A percentile compares a stretch with the other conserved stretches of the same genome.
phyloP scores from a whole-genome alignment of 2,329 filamentous ascomycete species.

The Fusarium denticulatum region DNA sequence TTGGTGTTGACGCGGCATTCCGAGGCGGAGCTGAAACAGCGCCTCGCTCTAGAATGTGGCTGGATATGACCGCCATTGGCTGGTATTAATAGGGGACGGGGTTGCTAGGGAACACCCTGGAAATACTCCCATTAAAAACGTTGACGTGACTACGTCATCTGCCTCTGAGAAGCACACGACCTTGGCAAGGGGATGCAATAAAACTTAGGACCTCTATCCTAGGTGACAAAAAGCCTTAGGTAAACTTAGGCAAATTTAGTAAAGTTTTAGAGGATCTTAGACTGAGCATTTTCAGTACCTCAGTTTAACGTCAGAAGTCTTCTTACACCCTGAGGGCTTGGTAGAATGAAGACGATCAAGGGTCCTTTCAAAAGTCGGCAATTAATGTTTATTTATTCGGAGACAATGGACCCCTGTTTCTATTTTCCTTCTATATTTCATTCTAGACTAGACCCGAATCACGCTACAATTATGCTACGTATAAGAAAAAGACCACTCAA shows the following conservation, averaged over 20 bases:
- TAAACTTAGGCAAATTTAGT: too few relatives aligned
- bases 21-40: slow-evolving; percentile 45
- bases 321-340: too few relatives aligned
- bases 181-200: too few relatives aligned
- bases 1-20: slow-evolving; percentile 44
- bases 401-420: neutral
- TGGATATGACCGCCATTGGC: slow-evolving; percentile 31
- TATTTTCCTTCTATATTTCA: neutral
- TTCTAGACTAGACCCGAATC: neutral
- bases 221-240: too few relatives aligned
- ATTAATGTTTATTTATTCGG: neutral
- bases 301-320: too few relatives aligned
- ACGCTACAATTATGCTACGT: neutral
- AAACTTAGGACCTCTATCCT: too few relatives aligned
- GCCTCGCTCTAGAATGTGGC: slow-evolving; percentile 41
- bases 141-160: slow-evolving; percentile 35
- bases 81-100: slow-evolving; percentile 40
- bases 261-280: too few relatives aligned
- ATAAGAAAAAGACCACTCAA: neutral
- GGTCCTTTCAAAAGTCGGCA: neutral
- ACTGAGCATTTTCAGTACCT: too few relatives aligned
- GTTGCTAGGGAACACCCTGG: slow-evolving; percentile 27
- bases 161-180: neutral
- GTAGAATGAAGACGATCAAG: slow-evolving; percentile 1
- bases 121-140: slow-evolving; percentile 7